A percentile compares a stretch with the other conserved stretches of the same genome.
Conservation (phyloP, 108 stramenopile genomes). For the Conticribra weissflogii region DNA sequence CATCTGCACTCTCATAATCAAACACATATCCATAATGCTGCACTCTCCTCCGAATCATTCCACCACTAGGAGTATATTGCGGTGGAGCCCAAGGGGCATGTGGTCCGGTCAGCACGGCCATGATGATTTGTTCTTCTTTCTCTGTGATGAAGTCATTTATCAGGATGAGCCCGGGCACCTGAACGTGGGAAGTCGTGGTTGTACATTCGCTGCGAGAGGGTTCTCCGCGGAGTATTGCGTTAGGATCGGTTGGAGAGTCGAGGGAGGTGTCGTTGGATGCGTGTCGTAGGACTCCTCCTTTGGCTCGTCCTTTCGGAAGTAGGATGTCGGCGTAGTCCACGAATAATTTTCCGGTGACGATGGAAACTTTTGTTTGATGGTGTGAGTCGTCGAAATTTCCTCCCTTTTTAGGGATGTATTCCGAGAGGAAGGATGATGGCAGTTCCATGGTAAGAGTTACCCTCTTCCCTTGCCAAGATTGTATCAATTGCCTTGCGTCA, state of each 20-base stretch:
- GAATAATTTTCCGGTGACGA: constrained; percentile 65
- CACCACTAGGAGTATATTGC: constrained; percentile 66
- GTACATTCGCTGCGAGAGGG: constrained; percentile 82
- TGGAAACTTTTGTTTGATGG: constrained; percentile 4
- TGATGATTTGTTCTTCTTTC: constrained; percentile 66
- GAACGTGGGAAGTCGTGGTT: constrained; percentile 64
- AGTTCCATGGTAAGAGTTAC: constrained; percentile 34
- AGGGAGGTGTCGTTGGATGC: constrained; percentile 6
- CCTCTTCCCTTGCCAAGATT: constrained; percentile 55
- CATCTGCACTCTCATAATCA: constrained; percentile 88
- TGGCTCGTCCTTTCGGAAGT: constrained; percentile 30
- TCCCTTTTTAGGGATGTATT: constrained; percentile 1
- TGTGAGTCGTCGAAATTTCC: neutral
- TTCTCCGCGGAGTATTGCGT: constrained; percentile 46
- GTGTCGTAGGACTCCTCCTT: constrained; percentile 3
- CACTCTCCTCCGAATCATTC: constrained; percentile 70
- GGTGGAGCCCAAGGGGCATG: constrained; percentile 87
- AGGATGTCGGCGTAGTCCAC: constrained; percentile 76
- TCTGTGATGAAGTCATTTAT: constrained; percentile 64
- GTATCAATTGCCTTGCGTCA: constrained; percentile 60
- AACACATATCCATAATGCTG: constrained; percentile 95
- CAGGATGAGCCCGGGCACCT: constrained; percentile 68
- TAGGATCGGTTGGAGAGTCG: neutral
- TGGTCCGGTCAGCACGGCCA: constrained; percentile 80
- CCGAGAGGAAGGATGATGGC: constrained; percentile 11